Evolutionary conservation across 2,329 filamentous ascomycete species (phyloP), one percentile per base, ranked within the genome.

Genomic region (Aspergillus unguis): DNA sequence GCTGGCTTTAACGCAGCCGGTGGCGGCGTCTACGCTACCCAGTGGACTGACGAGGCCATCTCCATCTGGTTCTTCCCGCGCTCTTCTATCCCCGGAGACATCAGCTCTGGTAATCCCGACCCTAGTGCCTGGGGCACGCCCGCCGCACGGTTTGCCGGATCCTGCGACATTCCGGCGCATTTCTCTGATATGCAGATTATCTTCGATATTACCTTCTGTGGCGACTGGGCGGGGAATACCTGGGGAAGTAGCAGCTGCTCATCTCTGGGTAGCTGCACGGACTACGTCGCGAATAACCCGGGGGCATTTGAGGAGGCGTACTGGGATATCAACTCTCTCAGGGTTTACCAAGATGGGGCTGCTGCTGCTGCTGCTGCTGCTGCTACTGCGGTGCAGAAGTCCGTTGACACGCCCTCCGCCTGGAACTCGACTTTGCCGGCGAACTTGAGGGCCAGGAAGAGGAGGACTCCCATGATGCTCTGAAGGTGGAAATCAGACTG

Each of bases 51-150:
- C 29, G 67, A 80, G 0, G 78, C 78, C 57, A 94, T 97, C 69
- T 80, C 80, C 37, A 79, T 95, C 58, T 96, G 85, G 83, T 92
- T 90, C 79, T 96, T 95, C 73, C 78, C 85, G 0, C 85, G 88
- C n/a, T 70, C 69, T 57, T 67, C 68, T 10, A 82, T 92, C 53
- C 89, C 88, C 1, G 62, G 70, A 3, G 85, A 92, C 67, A 83
- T 90, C 55, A 65, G 71, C 2, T 69, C 76, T 17, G 81, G 79
- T 25, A 75, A 62, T 4, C 89, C 90, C 0, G 74, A 89, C 58
- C 87, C 90, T 0, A 67, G 73, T 2, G 70, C 64, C n/a, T 95
- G 91, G 86, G 85, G 84, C 9, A 73, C 69, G 1, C 88, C 92
- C 0, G 67, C 80, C 1, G 88, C 87, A 7, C 77, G 77, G 32